Conservation (phyloP, 179 eudicot species). For the Silene noctiflora region DNA sequence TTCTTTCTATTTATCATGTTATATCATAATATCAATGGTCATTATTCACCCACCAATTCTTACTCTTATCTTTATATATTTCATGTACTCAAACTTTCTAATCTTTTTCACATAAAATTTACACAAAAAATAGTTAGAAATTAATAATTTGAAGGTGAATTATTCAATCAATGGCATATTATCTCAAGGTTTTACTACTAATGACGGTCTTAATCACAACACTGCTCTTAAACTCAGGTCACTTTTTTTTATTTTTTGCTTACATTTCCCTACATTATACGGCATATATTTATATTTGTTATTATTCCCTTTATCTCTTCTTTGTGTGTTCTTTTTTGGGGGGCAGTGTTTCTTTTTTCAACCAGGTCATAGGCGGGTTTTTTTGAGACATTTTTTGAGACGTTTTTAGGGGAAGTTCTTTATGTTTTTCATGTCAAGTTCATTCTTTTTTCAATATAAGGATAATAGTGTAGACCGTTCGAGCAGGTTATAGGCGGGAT, state of each 20-base stretch:
- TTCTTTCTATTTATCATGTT: constrained; percentile 9
- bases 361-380: too few species aligned
- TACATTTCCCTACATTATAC: constrained; percentile 4
- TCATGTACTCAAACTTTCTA: background rate
- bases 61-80: constrained; percentile 19
- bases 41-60: constrained; percentile 19
- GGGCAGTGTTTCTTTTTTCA: background rate
- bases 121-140: background rate
- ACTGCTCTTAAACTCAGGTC: constrained; percentile 25
- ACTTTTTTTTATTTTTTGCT: background rate
- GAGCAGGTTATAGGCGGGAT: too few species aligned
- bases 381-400: too few species aligned
- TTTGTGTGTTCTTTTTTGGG: background rate
- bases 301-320: background rate
- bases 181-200: constrained; percentile 8
- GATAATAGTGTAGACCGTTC: too few species aligned
- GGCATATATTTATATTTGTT: background rate
- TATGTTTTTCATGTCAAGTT: too few species aligned
- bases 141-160: background rate
- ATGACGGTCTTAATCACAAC: constrained; percentile 10
- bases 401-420: too few species aligned
- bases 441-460: too few species aligned
- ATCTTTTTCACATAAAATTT: constrained; percentile 8
- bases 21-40: constrained; percentile 20
- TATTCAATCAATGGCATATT: constrained; percentile 15